These are phyloP conservation scores for Ogataea parapolymorpha DNA, from an alignment of 805 yeast species.

Conservation along the genomic window DNA sequence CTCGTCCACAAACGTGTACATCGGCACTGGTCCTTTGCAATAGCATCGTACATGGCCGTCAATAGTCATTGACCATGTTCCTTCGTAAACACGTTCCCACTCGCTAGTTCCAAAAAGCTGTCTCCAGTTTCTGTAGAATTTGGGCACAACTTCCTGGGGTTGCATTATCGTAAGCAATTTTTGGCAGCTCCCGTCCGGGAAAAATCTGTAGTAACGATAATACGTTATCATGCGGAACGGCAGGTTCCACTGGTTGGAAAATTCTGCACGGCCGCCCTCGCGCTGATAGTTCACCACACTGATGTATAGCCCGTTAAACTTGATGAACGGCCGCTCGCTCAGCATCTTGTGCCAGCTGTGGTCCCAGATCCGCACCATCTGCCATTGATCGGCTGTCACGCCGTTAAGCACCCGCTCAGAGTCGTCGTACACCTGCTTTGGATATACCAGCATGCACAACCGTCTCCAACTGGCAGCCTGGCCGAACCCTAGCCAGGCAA, in stretches of 20 bases:
- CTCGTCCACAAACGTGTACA: conserved; percentile 61
- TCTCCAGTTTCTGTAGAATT: conserved; percentile 36
- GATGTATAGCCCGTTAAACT: conserved; percentile 81
- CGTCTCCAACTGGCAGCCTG: conserved; percentile 48
- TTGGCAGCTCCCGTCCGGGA: conserved; percentile 70
- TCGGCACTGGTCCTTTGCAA: conserved; percentile 55
- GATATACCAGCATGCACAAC: conserved; percentile 49
- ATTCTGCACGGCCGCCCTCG: conserved; percentile 72
- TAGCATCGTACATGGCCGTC: conserved; percentile 51
- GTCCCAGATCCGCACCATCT: conserved; percentile 40
- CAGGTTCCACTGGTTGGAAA: conserved; percentile 61
- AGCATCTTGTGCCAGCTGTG: conserved; percentile 51
- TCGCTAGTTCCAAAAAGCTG: conserved; percentile 24
- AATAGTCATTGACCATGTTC: conserved; percentile 56
- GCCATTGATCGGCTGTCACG: conserved; percentile 31
- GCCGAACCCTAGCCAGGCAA: conserved; percentile 57
- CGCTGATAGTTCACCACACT: conserved; percentile 81
- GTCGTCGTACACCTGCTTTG: conserved; percentile 50
- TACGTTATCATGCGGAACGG: conserved; percentile 86
- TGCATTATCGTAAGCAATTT: conserved; percentile 68
- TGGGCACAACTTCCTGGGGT: conserved; percentile 65
- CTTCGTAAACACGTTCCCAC: conserved; percentile 40
- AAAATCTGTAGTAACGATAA: conserved; percentile 80
- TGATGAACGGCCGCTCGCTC: conserved; percentile 66
- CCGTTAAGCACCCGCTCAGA: conserved; percentile 38